Evolutionary conservation across 371 early-diverging fungal species (phyloP), one percentile per base, ranked within the genome.

Genomic region (Mucor racemosus): DNA sequence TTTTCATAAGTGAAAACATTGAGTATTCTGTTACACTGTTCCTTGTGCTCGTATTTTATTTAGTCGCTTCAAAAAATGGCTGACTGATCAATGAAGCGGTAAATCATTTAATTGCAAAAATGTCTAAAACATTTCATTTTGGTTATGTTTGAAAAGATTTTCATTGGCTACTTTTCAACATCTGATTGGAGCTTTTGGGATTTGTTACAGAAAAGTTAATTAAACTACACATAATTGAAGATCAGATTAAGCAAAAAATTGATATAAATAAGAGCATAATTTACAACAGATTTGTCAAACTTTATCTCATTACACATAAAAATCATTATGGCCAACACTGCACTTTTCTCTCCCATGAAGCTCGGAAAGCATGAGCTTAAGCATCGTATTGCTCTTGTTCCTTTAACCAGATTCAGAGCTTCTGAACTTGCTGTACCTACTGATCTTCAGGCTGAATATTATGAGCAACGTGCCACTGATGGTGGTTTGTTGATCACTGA

Each of bases 401-500:
- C 88, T 14, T 55, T 89, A 60, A 87, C 86, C 8, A 76, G 86
- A 14, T 69, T 76, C 48, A 78, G 87, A 46, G 73, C 75, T 50
- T 63, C 68, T 5, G 67, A 71, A 26, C 53, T 70, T 38, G 72
- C 68, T 50, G 76, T 81, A 13, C 84, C 86, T 4, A 81, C 77
- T 14, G 75, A 73, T 64, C 64, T 86, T 19, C 68, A 76, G 58
- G 77, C 59, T 14, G 77, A 83, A 62, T 87, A 89, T 71, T 91
- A 89, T 58, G 64, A 54, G 3, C 89, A 91, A 72, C 76, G 91
- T 41, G 81, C 88, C 4, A 81, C 79, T 6, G 50, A 65, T 11
- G 86, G 87, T 55, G 88, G 88, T 34, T 69, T 90, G 1, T 66
- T 88, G 35, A 77, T 90, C 26, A 75, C 83, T 46, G 91, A 88